Base-by-base conservation (phyloP, 208 protist genomes). In the Blastocrithidia nonstop region DNA sequence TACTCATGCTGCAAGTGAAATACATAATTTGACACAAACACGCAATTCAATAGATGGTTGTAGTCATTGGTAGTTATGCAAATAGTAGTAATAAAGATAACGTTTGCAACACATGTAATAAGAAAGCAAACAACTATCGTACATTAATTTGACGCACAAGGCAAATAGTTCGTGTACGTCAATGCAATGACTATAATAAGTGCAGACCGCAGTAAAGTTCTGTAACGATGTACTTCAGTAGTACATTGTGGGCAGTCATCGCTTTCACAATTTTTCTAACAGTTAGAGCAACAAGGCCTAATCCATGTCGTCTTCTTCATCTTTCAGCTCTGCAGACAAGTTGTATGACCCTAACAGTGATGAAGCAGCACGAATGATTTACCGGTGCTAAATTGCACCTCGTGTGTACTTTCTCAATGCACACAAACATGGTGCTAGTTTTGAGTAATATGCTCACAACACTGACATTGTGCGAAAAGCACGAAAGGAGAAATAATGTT, bases 181-280 rank as follows among this genome's bases (percentile, higher is more conserved):
- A n/a, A n/a, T n/a, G n/a, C n/a, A n/a, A n/a, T n/a, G n/a, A n/a
- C n/a, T n/a, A n/a, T n/a, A n/a, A n/a, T n/a, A 45, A 9, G 27
- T 81, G 23, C 28, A 49, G 8, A 48, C 26, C 27, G 53, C 22
- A 23, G 43, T 82, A 4, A 38, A 38, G 4, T 35, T 39, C 16
- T 75, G 57, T 29, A 91, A 91, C 42, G 36, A 54, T 2, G 20
- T 82, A 19, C 46, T 91, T 11, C 26, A 27, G 1, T 13, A 20
- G 7, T 57, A 66, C 38, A 61, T 85, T 25, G 70, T 77, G 13
- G 77, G 77, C 7, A 51, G 63, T 3, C 76, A 81, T 20, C 77
- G 76, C 17, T 91, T 88, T 57, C 82, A 91, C 61, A 91, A 86
- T 60, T 91, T 84, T 52, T 85, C 70, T 9, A 74, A 87, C 51